These are phyloP conservation scores for Eucalyptus marginata DNA, from an alignment of 345 rosid genomes.

Conservation along the genomic window DNA sequence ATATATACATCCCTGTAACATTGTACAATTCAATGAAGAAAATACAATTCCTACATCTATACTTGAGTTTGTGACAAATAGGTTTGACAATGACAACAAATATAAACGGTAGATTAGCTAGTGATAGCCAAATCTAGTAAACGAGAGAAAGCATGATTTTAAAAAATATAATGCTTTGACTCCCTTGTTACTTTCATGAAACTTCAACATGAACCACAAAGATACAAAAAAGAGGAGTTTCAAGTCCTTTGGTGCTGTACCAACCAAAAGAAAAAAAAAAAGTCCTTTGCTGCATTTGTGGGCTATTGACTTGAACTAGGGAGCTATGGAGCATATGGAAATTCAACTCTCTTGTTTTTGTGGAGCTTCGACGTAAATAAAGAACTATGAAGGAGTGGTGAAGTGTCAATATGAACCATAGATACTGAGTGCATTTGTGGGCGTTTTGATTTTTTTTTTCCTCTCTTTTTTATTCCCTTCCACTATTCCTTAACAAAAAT, in stretches of 20 bases:
- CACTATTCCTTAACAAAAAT: neutral
- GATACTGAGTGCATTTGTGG: neutral
- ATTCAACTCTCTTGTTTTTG: neutral
- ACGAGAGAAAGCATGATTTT: neutral
- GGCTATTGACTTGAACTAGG: neutral
- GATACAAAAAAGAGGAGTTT: neutral
- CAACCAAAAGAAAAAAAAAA: no score
- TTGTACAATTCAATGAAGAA: no score
- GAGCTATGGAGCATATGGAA: neutral
- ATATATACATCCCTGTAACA: no score
- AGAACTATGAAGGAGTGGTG: neutral
- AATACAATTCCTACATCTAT: no score
- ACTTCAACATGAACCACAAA: neutral
- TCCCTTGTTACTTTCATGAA: neutral
- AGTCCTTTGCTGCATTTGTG: neutral
- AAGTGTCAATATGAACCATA: neutral
- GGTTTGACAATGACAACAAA: neutral
- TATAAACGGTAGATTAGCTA: no score
- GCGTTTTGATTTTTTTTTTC: no score
- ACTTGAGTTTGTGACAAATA: no score
- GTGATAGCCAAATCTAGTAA: neutral
- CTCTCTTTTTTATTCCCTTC: neutral
- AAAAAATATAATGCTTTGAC: neutral
- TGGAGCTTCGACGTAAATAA: neutral
- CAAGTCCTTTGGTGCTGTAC: neutral